phyloP scores from a whole-genome alignment of 139 green algal genomes.

The Tetradesmus lagerheimii region DNA sequence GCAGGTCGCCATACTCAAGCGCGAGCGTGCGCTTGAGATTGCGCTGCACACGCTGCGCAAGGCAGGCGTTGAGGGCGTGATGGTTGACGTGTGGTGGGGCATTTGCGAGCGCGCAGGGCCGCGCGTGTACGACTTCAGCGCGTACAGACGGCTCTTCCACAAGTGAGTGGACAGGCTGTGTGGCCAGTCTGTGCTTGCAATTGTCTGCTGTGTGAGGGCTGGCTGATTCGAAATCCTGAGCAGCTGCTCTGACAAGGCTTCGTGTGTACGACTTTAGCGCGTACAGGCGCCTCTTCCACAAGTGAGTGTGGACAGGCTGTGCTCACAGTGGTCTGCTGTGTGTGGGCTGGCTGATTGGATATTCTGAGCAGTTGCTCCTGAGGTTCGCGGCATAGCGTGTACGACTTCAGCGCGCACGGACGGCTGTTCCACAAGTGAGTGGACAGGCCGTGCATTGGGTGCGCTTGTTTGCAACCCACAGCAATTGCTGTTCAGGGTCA shows the following conservation, averaged over 20 bases:
- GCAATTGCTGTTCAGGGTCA: not conserved
- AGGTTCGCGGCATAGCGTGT: no score
- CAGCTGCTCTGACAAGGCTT: no score
- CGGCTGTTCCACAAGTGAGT: slow-evolving; percentile 66
- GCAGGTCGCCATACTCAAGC: slow-evolving; percentile 80
- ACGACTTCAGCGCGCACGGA: slow-evolving; percentile 92
- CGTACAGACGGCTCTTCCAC: slow-evolving; percentile 79
- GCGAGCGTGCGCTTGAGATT: slow-evolving; percentile 85
- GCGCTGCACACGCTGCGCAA: slow-evolving; percentile 86
- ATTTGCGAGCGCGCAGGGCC: slow-evolving; percentile 85
- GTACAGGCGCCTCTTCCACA: slow-evolving; percentile 77
- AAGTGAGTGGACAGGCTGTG: slow-evolving; percentile 46
- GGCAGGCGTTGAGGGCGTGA: slow-evolving; percentile 92
- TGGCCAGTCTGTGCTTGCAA: no score
- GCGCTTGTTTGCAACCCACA: not conserved
- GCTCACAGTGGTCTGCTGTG: not conserved
- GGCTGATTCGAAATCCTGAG: no score
- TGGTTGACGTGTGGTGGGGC: slow-evolving; percentile 97
- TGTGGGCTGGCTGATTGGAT: no score
- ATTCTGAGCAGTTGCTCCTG: no score
- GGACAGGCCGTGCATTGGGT: not conserved
- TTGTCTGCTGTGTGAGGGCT: no score
- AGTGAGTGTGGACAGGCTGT: slow-evolving; percentile 31
- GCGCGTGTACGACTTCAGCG: slow-evolving; percentile 87
- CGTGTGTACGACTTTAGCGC: slow-evolving; percentile 89